Conservation (phyloP, 2,329 filamentous ascomycete genomes). For the Colletotrichum caudatum region DNA sequence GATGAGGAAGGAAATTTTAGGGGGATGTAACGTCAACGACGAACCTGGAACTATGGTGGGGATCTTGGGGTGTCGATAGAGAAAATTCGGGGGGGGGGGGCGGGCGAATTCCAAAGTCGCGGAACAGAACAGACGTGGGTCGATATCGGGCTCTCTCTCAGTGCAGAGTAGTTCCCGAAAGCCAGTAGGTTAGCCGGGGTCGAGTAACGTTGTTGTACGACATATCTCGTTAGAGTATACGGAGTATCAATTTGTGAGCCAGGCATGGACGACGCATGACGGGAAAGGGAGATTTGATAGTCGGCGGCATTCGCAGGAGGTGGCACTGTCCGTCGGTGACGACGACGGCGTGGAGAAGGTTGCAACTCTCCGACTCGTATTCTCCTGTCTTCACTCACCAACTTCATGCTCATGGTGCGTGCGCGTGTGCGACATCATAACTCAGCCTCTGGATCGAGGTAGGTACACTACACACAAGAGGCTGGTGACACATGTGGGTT, state of each 20-base stretch:
- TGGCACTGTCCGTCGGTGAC: slow-evolving; percentile 32
- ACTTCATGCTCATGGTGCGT: slow-evolving; percentile 38
- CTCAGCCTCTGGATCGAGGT: slow-evolving; percentile 33
- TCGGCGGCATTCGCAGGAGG: slow-evolving; percentile 25
- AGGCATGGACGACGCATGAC: slow-evolving; percentile 32
- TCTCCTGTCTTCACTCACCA: slow-evolving; percentile 22
- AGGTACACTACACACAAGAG: slow-evolving; percentile 1
- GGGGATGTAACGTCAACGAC: slow-evolving; percentile 42
- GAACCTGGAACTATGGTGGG: slow-evolving; percentile 41
- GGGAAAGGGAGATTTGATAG: slow-evolving; percentile 31
- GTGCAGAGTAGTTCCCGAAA: slow-evolving; percentile 12
- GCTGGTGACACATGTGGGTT: slow-evolving; percentile 32
- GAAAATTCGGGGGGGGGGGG: not conserved
- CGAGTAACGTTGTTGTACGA: slow-evolving; percentile 11
- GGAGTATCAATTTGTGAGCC: not conserved
- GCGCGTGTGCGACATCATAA: slow-evolving; percentile 35
- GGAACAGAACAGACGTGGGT: not conserved
- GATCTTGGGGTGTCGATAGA: slow-evolving; percentile 9
- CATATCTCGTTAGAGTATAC: not conserved
- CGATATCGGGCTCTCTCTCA: slow-evolving; percentile 3
- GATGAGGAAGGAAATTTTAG: slow-evolving; percentile 33
- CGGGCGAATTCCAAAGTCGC: not conserved
- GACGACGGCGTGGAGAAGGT: slow-evolving; percentile 33
- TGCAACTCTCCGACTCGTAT: slow-evolving; percentile 36
- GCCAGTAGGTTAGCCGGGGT: slow-evolving; percentile 13